Base-by-base conservation (phyloP, 495 filamentous ascomycete species). In the Darksidea phi region DNA sequence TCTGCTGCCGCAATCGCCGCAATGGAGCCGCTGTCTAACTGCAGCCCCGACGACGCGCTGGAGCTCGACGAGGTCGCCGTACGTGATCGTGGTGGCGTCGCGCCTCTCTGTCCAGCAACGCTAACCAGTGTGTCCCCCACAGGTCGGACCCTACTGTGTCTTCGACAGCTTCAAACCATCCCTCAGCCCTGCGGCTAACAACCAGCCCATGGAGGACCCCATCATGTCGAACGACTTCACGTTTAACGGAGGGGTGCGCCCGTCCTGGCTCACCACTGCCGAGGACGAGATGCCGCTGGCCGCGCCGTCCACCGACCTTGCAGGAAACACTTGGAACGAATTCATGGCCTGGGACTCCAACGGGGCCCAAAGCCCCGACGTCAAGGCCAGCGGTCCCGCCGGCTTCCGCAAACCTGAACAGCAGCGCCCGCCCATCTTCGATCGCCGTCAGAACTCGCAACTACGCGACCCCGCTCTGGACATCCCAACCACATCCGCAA, bases 261-360 rank as follows among this genome's bases (percentile, higher is more conserved):
- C 48, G 21, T 48, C 38, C 36, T 67, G 64, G 64, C 15, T 67
- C 25, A 52, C 48, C 17, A 67, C 59, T 6, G 25, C 64, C 2
- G 51, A 48, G 15, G 64, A 67, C 2, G 64, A 67, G 23, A 38
- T 54, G 8, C 8, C 59, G 1, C 38, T 68, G 34, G 51, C 48
- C 20, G 41, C 66, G 18, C 10, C 61, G 18, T 48, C 56, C 7
- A 34, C 15, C 2, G 50, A 60, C 17, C 41, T 43, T 6, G 48
- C 43, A 20, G 68, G 71, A 46, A 4, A 3, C 28, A 32, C 3
- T 10, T 73, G 71, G 71, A 69, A 69, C 38, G 64, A 72, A 21
- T 73, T 70, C 69, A 62, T 73, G 61, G 48, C 63, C 26, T 73
- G 70, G 70, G 70, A 73, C 53, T 63, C 70, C 17, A 49, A 53